phyloP scores from a whole-genome alignment of 139 green algal genomes.

The Penium margaritaceum region DNA sequence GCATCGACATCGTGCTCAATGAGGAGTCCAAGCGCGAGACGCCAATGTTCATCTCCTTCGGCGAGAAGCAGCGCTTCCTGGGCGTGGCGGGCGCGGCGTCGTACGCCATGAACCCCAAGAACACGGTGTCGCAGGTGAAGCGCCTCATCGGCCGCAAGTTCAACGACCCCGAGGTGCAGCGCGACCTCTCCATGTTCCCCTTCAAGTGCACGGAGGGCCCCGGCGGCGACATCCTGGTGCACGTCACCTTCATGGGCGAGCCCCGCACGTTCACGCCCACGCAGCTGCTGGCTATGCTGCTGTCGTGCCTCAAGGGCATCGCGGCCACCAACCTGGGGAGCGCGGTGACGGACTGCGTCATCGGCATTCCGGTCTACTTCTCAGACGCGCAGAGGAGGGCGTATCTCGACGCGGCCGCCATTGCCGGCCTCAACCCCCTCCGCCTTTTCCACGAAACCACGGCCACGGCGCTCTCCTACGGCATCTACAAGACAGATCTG shows the following conservation, averaged over 20 bases:
- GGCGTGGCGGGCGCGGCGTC: constrained; percentile 69
- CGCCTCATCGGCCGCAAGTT: constrained; percentile 86
- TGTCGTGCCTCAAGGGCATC: constrained; percentile 85
- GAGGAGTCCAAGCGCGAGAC: constrained; percentile 90
- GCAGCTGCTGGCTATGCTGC: constrained; percentile 76
- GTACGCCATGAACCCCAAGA: constrained; percentile 80
- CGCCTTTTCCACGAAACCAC: constrained; percentile 92
- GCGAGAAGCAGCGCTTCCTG: constrained; percentile 71
- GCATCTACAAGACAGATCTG: constrained; percentile 98
- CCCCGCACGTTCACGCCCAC: constrained; percentile 54
- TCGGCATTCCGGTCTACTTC: constrained; percentile 83
- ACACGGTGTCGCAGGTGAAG: constrained; percentile 87
- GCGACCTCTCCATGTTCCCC: constrained; percentile 64
- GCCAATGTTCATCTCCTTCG: constrained; percentile 79
- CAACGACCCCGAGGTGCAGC: constrained; percentile 69
- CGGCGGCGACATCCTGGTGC: constrained; percentile 66
- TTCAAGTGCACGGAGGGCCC: constrained; percentile 66
- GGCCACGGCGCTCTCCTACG: constrained; percentile 87
- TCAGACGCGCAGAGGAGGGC: constrained; percentile 53
- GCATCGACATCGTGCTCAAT: constrained; percentile 80
- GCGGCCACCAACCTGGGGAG: constrained; percentile 73
- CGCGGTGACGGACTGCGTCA: constrained; percentile 80
- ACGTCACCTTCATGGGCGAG: constrained; percentile 71
- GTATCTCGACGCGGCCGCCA: constrained; percentile 53
- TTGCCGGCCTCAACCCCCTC: constrained; percentile 81